These are phyloP conservation scores for Eutrema japonicum DNA, from an alignment of 345 rosid species.

Conservation along the genomic window DNA sequence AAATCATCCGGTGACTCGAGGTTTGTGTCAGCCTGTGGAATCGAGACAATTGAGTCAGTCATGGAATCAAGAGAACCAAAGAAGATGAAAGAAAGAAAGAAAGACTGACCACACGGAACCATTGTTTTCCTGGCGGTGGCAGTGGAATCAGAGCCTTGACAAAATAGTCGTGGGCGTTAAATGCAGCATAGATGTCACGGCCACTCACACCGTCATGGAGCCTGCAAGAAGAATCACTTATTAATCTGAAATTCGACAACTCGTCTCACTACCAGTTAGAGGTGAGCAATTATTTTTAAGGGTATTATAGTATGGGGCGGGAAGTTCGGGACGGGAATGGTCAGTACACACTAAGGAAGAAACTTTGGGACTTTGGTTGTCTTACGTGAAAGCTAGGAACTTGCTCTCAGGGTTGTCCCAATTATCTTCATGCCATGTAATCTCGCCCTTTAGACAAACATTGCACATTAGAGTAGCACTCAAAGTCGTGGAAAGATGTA, in stretches of 20 bases:
- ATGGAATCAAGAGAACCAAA: conserved; percentile 15
- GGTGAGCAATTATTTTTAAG: background rate
- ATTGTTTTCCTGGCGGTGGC: conserved; percentile 58
- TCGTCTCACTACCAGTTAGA: background rate
- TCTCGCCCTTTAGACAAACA: conserved; percentile 61
- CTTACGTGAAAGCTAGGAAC: conserved; percentile 96
- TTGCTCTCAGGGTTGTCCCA: conserved; percentile 88
- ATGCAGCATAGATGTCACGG: conserved; percentile 67
- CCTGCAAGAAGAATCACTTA: conserved; percentile 48
- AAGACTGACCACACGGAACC: conserved; percentile 87
- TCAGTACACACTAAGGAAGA: too few species aligned
- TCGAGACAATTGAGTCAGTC: background rate
- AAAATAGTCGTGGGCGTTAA: conserved; percentile 73
- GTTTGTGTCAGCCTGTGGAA: conserved; percentile 81
- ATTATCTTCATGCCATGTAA: conserved; percentile 94
- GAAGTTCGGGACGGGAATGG: too few species aligned
- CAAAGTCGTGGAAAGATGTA: background rate
- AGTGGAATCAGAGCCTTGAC: conserved; percentile 69
- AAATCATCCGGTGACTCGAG: conserved; percentile 70
- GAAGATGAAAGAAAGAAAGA: conserved; percentile 9
- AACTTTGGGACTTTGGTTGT: background rate
- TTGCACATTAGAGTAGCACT: conserved; percentile 15
- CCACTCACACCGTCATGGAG: conserved; percentile 65
- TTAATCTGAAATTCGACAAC: background rate
- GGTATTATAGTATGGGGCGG: too few species aligned